A percentile compares a stretch with the other conserved stretches of the same genome.
Evolutionary conservation across 2,329 filamentous ascomycete species (phyloP).

Genomic region (Colletotrichum sp.): DNA sequence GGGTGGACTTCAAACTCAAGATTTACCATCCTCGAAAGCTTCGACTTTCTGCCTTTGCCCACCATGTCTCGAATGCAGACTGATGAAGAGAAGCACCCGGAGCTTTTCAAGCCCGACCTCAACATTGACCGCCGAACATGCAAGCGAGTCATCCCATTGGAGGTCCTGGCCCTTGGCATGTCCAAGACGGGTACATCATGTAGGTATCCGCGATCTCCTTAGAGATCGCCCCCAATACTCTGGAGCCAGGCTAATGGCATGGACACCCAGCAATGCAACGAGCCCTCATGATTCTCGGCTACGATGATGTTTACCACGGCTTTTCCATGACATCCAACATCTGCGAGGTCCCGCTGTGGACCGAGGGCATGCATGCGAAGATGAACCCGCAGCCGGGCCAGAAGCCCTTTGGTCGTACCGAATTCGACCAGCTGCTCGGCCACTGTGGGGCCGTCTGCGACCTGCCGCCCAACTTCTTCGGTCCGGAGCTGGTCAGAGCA

Average conservation of each 20-base stretch:
- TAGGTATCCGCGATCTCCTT: conserved; percentile 26
- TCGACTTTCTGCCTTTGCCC: background rate
- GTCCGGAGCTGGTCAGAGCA: conserved; percentile 41
- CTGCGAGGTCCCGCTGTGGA: conserved; percentile 5
- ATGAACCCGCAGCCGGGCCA: conserved; percentile 25
- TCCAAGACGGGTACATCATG: conserved; percentile 23
- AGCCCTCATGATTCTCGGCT: conserved; percentile 35
- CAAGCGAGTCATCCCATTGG: conserved; percentile 19
- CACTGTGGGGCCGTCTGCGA: conserved; percentile 38
- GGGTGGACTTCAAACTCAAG: no score
- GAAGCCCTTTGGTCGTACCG: conserved; percentile 20
- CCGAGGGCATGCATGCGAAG: conserved; percentile 24
- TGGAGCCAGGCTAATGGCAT: background rate
- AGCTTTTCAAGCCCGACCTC: conserved; percentile 22
- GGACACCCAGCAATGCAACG: conserved; percentile 23
- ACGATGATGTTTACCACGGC: conserved; percentile 36
- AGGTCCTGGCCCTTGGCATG: conserved; percentile 19
- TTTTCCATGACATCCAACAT: conserved; percentile 22
- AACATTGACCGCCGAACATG: conserved; percentile 20
- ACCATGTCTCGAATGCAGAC: conserved; percentile 22
- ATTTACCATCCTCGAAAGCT: no score
- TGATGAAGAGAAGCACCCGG: conserved; percentile 21
- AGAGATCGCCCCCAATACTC: conserved; percentile 4
- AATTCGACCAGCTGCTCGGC: conserved; percentile 25
- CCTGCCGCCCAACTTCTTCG: conserved; percentile 41